Base-by-base conservation (phyloP, 257 asterid species). In the Gentiana macrophylla region DNA sequence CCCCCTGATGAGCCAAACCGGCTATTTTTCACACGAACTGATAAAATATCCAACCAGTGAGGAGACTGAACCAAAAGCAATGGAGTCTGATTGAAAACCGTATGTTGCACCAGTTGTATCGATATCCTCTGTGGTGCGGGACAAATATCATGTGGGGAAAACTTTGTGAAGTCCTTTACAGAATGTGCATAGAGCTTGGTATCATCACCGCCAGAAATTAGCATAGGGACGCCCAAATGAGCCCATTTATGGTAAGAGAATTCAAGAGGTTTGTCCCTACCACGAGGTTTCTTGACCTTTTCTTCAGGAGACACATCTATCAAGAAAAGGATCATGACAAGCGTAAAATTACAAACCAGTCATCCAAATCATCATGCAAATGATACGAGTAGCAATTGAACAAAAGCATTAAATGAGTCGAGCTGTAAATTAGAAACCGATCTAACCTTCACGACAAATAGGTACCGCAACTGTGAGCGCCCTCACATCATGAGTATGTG, bases 201-300 rank as follows among this genome's bases (percentile, higher is more conserved):
- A 56, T 92, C 99, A 54, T 89, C 99, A 37, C 96, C 95, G 62
- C 84, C 95, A 2, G 97, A 89, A 33, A 92, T 81, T 60, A 92
- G 97, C 99, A 92, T 88, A 1, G 99, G 99, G 34, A 92, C 97
- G 24, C 96, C 95, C 73, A 86, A 71, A 74, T 84, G 94, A 55
- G 94, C 95, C 99, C 99, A 92, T 71, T 89, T 80, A 62, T 75
- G 96, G 70, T 89, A 92, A 79, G 87, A 79, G 66, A 72, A 85
- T 10, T 75, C 80, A 47, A 80, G 49, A 41, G 84, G 82, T 72
- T 81, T 89, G 57, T 51, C 70, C 67, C 6, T 62, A 61, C 79
- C 77, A 35, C 96, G 86, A 57, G 60, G 9, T 72, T 76, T 79
- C 73, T 76, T 81, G 11, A 62, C 65, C 67, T 62, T 79, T 62